Base-by-base conservation (phyloP, 2,329 filamentous ascomycete genomes). In the Colletotrichum somersetense region DNA sequence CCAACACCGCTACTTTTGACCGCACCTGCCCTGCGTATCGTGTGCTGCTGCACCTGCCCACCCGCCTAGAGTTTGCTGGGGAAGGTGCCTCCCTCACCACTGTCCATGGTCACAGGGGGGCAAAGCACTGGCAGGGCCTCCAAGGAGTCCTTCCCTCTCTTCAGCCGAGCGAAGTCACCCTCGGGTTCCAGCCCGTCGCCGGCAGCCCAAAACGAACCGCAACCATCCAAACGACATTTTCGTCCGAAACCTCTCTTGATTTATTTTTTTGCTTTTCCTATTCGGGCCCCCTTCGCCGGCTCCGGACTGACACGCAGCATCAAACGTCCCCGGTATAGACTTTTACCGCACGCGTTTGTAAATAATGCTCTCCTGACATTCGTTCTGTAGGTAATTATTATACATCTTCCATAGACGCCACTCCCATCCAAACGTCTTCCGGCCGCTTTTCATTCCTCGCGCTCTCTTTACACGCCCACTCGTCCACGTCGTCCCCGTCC, bases 201-300 rank as follows among this genome's bases (percentile, higher is more conserved):
- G 42, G 58, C 50, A 62, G 52, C 58, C 61, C n/a, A 26, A 50
- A 62, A 46, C 46, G 20, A 46, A 30, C 26, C 38, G 63, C 63
- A 66, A 59, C 48, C 69, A 63, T 71, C 62, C 53, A 72, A 55
- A 70, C 55, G 66, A 72, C 55, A 70, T 59, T 69, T 55, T 38
- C 58, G 58, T 61, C 59, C 66, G 66, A 61, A 57, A 65, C 53
- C 44, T 35, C 26, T 46, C 26, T 53, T 53, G 3, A 18, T 53
- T 44, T 53, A 38, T 26, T 58, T 40, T 40, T 48, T 40, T 40
- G 12, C n/a, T 16, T 12, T 30, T 40, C 35, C 18, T 38, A n/a
- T 30, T 16, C 26, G n/a, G 14, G 38, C 40, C 46, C 61, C 33
- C n/a, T 30, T 62, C 57, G 42, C 23, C 69, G 48, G 64, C 59